Evolutionary conservation across 371 early-diverging fungal genomes (phyloP).

Genomic region (Rhizopus arrhizus): DNA sequence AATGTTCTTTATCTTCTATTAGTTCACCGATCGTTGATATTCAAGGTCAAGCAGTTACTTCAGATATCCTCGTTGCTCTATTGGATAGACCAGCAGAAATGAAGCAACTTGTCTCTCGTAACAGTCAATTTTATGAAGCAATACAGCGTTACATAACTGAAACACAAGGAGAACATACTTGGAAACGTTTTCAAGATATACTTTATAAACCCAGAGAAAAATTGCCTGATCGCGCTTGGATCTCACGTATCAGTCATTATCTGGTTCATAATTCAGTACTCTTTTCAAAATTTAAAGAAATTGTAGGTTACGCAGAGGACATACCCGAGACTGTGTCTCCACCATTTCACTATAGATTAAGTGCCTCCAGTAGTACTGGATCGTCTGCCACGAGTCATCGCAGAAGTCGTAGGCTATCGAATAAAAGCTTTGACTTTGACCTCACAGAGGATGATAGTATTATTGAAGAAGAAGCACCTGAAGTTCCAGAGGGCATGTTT

Average conservation of each 20-base stretch:
- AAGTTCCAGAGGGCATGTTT: constrained; percentile 29
- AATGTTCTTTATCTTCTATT: constrained; percentile 22
- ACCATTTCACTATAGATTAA: constrained; percentile 1
- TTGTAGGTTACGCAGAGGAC: constrained; percentile 40
- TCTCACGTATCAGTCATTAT: constrained; percentile 37
- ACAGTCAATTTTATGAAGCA: constrained; percentile 39
- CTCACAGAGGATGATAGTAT: constrained; percentile 19
- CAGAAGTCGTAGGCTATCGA: constrained; percentile 21
- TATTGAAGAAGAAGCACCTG: constrained; percentile 21
- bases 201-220: constrained; percentile 44
- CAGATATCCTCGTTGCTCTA: constrained; percentile 45
- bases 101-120: constrained; percentile 31
- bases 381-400: constrained; percentile 15
- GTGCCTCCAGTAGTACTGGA: constrained; percentile 16
- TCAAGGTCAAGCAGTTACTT: constrained; percentile 35
- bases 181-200: constrained; percentile 44
- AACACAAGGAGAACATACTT: constrained; percentile 38
- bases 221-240: constrained; percentile 42
- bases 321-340: constrained; percentile 10
- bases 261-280: constrained; percentile 48
- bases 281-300: constrained; percentile 47
- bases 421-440: constrained; percentile 16
- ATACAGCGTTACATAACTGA: constrained; percentile 40
- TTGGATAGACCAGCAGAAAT: constrained; percentile 45
- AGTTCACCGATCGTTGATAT: constrained; percentile 29